These are phyloP conservation scores for Cladorrhinum sp. DNA, from an alignment of 2,329 filamentous ascomycete genomes.

Conservation along the genomic window DNA sequence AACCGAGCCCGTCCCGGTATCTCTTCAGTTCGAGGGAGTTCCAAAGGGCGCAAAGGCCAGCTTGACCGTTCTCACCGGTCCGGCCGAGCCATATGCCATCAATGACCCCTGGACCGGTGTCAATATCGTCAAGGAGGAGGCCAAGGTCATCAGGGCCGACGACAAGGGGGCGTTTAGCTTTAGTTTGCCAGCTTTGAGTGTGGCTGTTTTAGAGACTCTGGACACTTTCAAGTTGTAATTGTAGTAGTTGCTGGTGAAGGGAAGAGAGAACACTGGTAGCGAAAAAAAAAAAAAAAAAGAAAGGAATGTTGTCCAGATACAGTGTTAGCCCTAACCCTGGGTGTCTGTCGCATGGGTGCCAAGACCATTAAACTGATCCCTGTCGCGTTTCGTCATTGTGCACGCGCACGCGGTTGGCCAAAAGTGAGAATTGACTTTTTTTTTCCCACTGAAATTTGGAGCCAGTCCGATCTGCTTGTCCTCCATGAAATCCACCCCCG, in stretches of 20 bases:
- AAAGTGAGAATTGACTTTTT: background rate
- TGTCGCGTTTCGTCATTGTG: background rate
- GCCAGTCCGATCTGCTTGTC: background rate
- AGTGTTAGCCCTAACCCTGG: background rate
- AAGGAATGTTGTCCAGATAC: background rate
- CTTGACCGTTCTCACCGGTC: slow-evolving; percentile 46
- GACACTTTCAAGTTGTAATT: background rate
- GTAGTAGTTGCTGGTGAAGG: background rate
- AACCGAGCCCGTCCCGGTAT: slow-evolving; percentile 44
- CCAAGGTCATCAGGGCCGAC: slow-evolving; percentile 39
- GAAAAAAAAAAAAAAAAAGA: background rate
- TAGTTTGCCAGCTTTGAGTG: slow-evolving; percentile 51
- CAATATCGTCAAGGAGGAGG: slow-evolving; percentile 48
- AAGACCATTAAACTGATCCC: background rate
- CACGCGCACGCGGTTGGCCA: background rate
- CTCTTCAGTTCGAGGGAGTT: slow-evolving; percentile 45
- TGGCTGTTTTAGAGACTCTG: slow-evolving; percentile 52
- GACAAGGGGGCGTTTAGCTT: slow-evolving; percentile 50
- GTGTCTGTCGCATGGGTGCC: background rate
- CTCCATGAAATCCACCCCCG: background rate
- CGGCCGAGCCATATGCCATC: slow-evolving; percentile 40
- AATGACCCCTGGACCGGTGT: slow-evolving; percentile 44
- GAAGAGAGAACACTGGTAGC: background rate
- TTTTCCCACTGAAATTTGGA: background rate
- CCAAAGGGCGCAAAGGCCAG: slow-evolving; percentile 37